These are phyloP conservation scores for Eucalyptus coolabah DNA, from an alignment of 345 rosid species.

Conservation along the genomic window DNA sequence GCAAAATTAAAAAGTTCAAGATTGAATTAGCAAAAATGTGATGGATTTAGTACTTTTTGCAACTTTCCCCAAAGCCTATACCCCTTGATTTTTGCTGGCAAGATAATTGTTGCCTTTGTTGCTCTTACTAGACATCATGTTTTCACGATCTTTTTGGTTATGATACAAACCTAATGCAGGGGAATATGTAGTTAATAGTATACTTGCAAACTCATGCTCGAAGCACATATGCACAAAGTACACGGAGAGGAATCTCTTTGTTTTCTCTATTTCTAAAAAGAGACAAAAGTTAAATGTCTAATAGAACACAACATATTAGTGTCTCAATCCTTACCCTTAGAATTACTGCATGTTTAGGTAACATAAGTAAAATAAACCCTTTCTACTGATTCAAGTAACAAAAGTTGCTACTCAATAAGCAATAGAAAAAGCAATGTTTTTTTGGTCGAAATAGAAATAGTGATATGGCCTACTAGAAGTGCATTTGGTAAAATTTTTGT, in stretches of 20 bases:
- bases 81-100: not conserved
- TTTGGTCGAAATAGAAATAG: too few species aligned
- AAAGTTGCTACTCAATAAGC: not conserved
- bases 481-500: too few species aligned
- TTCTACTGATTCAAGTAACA: not conserved
- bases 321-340: not conserved
- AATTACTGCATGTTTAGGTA: not conserved
- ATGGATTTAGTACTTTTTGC: too few species aligned
- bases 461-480: too few species aligned
- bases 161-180: not conserved
- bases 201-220: not conserved
- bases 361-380: not conserved
- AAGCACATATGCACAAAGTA: too few species aligned
- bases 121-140: not conserved
- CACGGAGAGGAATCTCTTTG: too few species aligned
- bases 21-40: rapidly evolving
- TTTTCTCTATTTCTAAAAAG: not conserved
- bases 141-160: not conserved
- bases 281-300: not conserved
- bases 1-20: too few species aligned
- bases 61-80: not conserved
- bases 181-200: not conserved
- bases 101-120: not conserved
- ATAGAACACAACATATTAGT: not conserved
- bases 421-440: not conserved